Base-by-base conservation (phyloP, 768 basidiomycete genomes). In the Xerocomellus chrysenteron region DNA sequence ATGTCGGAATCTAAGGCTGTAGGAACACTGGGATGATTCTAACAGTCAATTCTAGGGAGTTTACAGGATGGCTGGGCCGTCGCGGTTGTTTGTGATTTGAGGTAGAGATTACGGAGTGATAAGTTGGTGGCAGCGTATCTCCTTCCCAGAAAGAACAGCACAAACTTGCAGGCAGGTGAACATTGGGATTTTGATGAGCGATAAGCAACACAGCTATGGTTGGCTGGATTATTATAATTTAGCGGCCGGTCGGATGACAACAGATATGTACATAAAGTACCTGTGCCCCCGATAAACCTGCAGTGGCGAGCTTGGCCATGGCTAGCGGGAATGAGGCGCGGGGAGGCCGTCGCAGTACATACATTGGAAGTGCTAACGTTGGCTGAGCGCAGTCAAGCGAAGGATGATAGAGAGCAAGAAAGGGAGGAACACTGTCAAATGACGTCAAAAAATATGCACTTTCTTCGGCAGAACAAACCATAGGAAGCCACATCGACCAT, bases 1-100 rank as follows among this genome's bases (percentile, higher is more conserved):
- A 57, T 61, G 28, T 43, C 47, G 42, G 54, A 49, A 56, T 32
- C 17, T 11, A 58, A 24, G 42, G 51, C 47, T 26, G 30, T 46
- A 35, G 16, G 35, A 17, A 46, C 45, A 52, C n/a, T 41, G 9
- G n/a, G 37, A 45, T 5, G n/a, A 45, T 41, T 33, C 21, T 19
- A 45, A 45, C 40, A 14, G 8, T 36, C 40, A 3, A 32, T 32
- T 52, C 17, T 43, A 46, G 45, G 41, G 21, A 21, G 21, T 21
- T 21, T 21, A 21, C 21, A 21, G 21, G 21, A 1, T 21, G 21
- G 1, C 21, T 21, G 21, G 21, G 21, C 21, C 21, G 21, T 21
- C 21, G 21, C 21, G 39, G 37, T 26, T 37, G 24, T 33, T 30
- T 21, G 26, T 61, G 40, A 36, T 50, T 37, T 58, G 47, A 37